These are phyloP conservation scores for Botrytis medusae DNA, from an alignment of 2,329 filamentous ascomycete species.

Conservation along the genomic window DNA sequence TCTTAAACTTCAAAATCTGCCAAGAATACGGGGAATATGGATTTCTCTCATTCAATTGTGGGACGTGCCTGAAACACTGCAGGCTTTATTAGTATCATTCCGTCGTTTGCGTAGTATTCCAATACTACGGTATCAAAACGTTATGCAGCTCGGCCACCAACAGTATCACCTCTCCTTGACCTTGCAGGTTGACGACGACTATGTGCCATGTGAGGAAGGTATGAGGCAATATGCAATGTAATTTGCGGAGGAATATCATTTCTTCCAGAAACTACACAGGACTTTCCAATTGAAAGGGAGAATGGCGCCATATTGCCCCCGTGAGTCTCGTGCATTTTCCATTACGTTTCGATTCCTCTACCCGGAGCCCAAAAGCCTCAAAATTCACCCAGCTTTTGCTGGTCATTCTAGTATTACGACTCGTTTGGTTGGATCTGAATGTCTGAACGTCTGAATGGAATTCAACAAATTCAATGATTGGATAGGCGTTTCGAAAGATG, in stretches of 20 bases:
- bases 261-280: background rate
- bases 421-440: constrained; percentile 16
- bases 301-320: constrained; percentile 19
- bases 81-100: background rate
- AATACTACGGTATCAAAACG: background rate
- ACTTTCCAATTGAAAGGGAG: constrained; percentile 9
- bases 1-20: background rate
- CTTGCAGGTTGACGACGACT: constrained; percentile 1
- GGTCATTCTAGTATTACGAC: constrained; percentile 6
- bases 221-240: background rate
- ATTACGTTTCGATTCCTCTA: constrained; percentile 22
- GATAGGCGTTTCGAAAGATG: background rate
- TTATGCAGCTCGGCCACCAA: background rate
- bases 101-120: background rate
- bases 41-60: background rate
- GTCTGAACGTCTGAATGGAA: background rate
- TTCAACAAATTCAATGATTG: background rate
- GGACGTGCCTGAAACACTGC: background rate
- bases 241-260: background rate
- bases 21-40: background rate
- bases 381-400: background rate
- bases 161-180: constrained; percentile 1
- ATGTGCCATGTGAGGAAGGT: background rate
- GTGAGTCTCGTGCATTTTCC: constrained; percentile 19
- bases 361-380: constrained; percentile 13